Conservation (phyloP, 495 filamentous ascomycete species). For the Aspergillus asperescens region DNA sequence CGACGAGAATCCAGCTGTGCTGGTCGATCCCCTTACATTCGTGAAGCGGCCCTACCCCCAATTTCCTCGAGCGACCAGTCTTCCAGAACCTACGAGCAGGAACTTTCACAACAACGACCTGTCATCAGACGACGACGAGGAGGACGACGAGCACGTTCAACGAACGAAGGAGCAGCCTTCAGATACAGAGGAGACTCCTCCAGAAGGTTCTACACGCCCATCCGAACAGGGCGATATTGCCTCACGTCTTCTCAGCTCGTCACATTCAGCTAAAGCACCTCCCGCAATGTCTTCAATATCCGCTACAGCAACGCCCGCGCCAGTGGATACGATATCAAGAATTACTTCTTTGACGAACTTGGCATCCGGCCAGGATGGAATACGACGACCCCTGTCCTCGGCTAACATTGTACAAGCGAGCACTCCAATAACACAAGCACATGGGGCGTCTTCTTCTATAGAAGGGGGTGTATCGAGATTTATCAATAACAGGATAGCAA, state of each 20-base stretch:
- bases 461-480: conserved; percentile 46
- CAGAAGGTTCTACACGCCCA: conserved; percentile 16
- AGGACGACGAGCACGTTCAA: conserved; percentile 25
- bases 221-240: conserved; percentile 36
- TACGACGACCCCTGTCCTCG: conserved; percentile 33
- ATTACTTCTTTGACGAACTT: conserved; percentile 37
- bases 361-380: conserved; percentile 29
- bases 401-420: conserved; percentile 24
- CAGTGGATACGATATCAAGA: conserved; percentile 30
- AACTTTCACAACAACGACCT: conserved; percentile 25
- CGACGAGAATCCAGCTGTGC: conserved; percentile 34
- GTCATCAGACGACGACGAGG: conserved; percentile 21
- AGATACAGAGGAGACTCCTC: conserved; percentile 12
- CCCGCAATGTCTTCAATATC: conserved; percentile 48
- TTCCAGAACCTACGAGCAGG: conserved; percentile 40
- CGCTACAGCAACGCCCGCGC: conserved; percentile 38
- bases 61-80: conserved; percentile 39
- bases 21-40: conserved; percentile 45
- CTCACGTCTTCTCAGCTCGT: conserved; percentile 37
- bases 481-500: conserved; percentile 35
- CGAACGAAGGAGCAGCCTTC: conserved; percentile 8
- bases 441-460: conserved; percentile 44
- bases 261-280: conserved; percentile 41
- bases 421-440: conserved; percentile 26
- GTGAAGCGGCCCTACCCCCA: conserved; percentile 46